Evolutionary conservation across 1,284 basidiomycete species (phyloP), one percentile per base, ranked within the genome.

Genomic region (Naganishia albida): DNA sequence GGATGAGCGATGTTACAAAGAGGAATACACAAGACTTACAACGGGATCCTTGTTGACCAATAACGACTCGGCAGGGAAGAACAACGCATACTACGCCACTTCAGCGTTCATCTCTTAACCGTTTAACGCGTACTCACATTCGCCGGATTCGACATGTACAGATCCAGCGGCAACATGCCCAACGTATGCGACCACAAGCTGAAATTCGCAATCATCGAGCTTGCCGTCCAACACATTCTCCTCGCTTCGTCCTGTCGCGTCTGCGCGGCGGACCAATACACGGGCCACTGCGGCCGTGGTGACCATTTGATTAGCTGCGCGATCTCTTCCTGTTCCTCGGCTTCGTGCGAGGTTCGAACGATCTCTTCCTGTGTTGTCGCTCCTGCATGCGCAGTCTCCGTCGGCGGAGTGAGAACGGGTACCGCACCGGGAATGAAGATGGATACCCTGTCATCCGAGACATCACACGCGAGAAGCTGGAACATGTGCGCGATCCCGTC

Each of bases 191-290:
- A 48, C 70, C 71, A 75, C 18, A 70, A 53, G 15, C 64, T 68
- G 13, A 64, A 65, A 43, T 63, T 68, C 2, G 71, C 71, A n/a
- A 70, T 67, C 20, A 74, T 54, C 38, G 68, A 66, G 3, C 62
- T 70, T 7, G 71, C 70, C 1, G 69, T 68, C 72, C 73, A 75
- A 48, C 67, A 69, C 68, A 73, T 72, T 20, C 71, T 68, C 30
- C 71, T 54, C 38, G 71, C 64, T 56, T 75, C 74, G 40, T 73
- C 72, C 52, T 67, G 67, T 16, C 66, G 54, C 3, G 72, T 69
- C 40, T 70, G 67, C 13, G 50, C 67, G 18, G 42, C 51, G 7
- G 57, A 48, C 70, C 68, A 70, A 13, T 65, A 48, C 10, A 50
- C 48, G 1, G 64, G 65, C 68, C 69, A 72, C 42, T 64, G 57